Base-by-base conservation (phyloP, 140 eudicot genomes). In the Flaveria floridana region DNA sequence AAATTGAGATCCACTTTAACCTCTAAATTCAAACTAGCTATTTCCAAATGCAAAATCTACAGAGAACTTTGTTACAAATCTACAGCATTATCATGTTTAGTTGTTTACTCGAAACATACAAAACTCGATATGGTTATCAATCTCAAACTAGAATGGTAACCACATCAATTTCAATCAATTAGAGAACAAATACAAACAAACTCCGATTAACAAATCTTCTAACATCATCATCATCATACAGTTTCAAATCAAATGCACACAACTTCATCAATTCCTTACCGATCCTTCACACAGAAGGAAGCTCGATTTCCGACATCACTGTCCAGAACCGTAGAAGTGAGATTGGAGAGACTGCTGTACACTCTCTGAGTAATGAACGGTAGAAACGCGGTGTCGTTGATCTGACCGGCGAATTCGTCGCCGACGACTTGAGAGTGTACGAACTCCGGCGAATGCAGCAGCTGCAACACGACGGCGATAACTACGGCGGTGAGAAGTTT, bases 211-310 rank as follows among this genome's bases (percentile, higher is more conserved):
- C 34, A 23, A 37, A 28, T 50, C 25, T 16, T 10, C 28, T 44
- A 77, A 10, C 18, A 23, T 44, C 50, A 44, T 44, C 50, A 44
- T 68, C 50, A 44, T 44, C 50, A 26, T 28, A 41, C 25, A 50
- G 15, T 18, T 25, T 16, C 7, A 18, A 70, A 58, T 20, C 46
- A 65, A 76, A 65, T 19, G 47, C 56, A 53, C 26, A 65, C 56
- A 66, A 66, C 46, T n/a, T 64, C 20, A 34, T n/a, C 20, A 34
- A 34, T 34, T 34, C 20, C 62, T 77, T 88, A 90, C 97, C 95
- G 89, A 80, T 88, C 82, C 48, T 81, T 73, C 70, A 86, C 76
- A 81, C 97, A 90, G 78, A 82, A 88, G 53, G 80, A 71, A 65
- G 88, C 82, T 58, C 75, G 84, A 41, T 78, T 68, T 28, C 81